phyloP scores from a whole-genome alignment of 495 filamentous ascomycete species.

The Cercophora sp. region DNA sequence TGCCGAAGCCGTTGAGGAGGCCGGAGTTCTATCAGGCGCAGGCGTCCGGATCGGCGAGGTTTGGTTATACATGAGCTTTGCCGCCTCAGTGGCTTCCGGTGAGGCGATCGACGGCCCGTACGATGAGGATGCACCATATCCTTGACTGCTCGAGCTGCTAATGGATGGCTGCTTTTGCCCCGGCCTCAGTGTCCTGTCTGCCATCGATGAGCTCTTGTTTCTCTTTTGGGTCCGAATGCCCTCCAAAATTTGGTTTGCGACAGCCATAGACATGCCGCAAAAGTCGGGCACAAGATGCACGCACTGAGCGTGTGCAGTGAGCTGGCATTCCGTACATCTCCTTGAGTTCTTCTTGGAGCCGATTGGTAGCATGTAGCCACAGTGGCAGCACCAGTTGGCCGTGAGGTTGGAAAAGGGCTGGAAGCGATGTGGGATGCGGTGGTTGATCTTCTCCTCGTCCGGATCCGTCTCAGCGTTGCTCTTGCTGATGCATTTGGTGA shows the following conservation, averaged over 20 bases:
- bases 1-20: conserved; percentile 39
- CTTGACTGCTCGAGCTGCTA: conserved; percentile 23
- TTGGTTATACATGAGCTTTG: conserved; percentile 51
- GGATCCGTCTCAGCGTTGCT: conserved; percentile 97
- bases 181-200: conserved; percentile 62
- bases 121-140: conserved; percentile 20
- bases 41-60: conserved; percentile 39
- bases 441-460: conserved; percentile 98
- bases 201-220: conserved; percentile 51
- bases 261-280: conserved; percentile 98
- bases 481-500: conserved; percentile 99
- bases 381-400: conserved; percentile 99
- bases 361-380: conserved; percentile 94
- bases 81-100: conserved; percentile 47
- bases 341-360: conserved; percentile 84
- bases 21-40: conserved; percentile 40
- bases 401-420: conserved; percentile 91
- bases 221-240: conserved; percentile 60
- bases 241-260: conserved; percentile 85
- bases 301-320: conserved; percentile 88
- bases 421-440: conserved; percentile 97
- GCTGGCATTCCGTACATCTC: conserved; percentile 82
- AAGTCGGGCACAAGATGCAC: conserved; percentile 97
- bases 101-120: conserved; percentile 37
- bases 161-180: conserved; percentile 39